phyloP scores from a whole-genome alignment of 2,329 filamentous ascomycete genomes.

The Lecanosticta acicola region DNA sequence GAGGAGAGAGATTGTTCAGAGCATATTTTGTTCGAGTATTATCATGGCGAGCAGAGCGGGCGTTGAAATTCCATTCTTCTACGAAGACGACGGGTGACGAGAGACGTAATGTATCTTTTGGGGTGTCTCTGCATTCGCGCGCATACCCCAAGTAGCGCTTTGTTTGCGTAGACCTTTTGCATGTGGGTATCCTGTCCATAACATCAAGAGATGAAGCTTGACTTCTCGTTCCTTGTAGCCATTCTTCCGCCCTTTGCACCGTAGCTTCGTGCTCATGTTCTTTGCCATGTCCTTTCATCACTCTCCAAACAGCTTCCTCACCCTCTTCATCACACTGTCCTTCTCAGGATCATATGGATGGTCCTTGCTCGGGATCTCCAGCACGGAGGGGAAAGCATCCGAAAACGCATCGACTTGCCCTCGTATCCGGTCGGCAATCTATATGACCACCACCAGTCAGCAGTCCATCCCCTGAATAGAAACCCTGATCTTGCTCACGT shows the following conservation, averaged over 20 bases:
- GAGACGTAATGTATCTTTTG: constrained; percentile 6
- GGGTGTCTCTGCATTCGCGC: neutral
- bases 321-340: constrained; percentile 90
- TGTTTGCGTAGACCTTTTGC: neutral
- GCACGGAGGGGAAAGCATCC: constrained; percentile 87
- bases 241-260: neutral
- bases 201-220: neutral
- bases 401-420: constrained; percentile 86
- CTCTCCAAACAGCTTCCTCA: constrained; percentile 68
- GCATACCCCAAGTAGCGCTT: neutral
- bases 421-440: constrained; percentile 93
- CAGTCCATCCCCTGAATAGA: neutral
- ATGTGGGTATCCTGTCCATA: constrained; percentile 4
- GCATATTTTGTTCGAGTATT: neutral
- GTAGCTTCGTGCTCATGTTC: neutral
- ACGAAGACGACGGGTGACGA: constrained; percentile 8
- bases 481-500: constrained; percentile 53
- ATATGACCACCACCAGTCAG: too few relatives aligned
- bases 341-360: constrained; percentile 99
- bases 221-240: neutral
- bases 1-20: neutral
- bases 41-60: neutral
- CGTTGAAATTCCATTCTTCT: constrained; percentile 1
- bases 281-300: constrained; percentile 31
- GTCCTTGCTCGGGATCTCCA: constrained; percentile 98